Conservation (phyloP, 305 asterid genomes). For the Plantago coronopus region DNA sequence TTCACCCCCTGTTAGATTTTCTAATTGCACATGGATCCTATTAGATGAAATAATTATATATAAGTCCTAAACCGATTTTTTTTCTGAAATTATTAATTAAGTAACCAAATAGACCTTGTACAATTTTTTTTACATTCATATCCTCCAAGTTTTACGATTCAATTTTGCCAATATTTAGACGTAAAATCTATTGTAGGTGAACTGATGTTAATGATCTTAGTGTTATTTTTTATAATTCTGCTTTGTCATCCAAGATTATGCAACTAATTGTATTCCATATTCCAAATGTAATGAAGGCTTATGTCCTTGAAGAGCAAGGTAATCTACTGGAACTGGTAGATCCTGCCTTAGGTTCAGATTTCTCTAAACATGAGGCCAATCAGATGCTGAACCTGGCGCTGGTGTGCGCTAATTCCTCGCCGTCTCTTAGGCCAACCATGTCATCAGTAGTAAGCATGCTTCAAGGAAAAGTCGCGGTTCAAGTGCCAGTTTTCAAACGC, state of each 20-base stretch:
- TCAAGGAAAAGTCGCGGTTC: conserved; percentile 64
- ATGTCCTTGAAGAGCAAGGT: conserved; percentile 89
- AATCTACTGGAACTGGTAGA: conserved; percentile 84
- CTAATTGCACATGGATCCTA: too few species aligned
- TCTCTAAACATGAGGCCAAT: conserved; percentile 55
- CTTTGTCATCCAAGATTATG: not conserved
- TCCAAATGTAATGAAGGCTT: conserved; percentile 46
- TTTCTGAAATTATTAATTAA: too few species aligned
- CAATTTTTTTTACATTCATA: too few species aligned
- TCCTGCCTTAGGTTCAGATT: conserved; percentile 57
- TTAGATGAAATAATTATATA: too few species aligned
- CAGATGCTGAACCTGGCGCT: conserved; percentile 62
- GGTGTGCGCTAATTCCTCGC: conserved; percentile 86
- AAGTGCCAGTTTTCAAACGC: conserved; percentile 40
- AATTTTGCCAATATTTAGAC: too few species aligned
- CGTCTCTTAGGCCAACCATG: conserved; percentile 82
- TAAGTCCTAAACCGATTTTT: too few species aligned
- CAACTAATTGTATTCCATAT: not conserved
- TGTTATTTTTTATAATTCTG: not conserved
- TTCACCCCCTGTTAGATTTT: too few species aligned
- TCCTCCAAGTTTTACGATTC: too few species aligned
- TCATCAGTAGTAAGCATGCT: conserved; percentile 80
- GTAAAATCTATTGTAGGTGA: too few species aligned
- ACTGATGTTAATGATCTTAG: too few species aligned
- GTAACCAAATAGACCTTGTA: too few species aligned